A percentile compares a stretch with the other conserved stretches of the same genome.
Evolutionary conservation across 805 yeast species (phyloP).

Genomic region (Zygosaccharomyces gambellarensis): DNA sequence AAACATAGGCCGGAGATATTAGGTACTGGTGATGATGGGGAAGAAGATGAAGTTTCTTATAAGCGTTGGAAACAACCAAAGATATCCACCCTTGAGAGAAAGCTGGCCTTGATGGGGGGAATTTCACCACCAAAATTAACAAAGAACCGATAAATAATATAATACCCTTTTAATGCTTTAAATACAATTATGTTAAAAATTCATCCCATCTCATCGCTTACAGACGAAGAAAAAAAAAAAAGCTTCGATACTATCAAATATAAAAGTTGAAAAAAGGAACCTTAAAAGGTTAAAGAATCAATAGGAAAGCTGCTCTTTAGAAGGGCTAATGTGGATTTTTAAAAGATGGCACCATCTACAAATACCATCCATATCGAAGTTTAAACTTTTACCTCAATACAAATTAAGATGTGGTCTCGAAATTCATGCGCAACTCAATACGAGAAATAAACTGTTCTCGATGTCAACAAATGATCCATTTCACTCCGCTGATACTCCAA

Average conservation of each 20-base stretch:
- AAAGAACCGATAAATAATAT: not conserved
- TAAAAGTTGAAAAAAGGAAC: not conserved
- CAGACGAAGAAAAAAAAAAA: not conserved
- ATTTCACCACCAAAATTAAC: not conserved
- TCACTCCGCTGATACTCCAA: slow-evolving; percentile 49
- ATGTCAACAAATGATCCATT: slow-evolving; percentile 45
- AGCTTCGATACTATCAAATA: not conserved
- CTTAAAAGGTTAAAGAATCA: not conserved
- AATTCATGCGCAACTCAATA: slow-evolving; percentile 83
- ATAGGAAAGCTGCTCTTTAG: not conserved
- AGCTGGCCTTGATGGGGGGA: not conserved
- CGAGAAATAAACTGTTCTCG: slow-evolving; percentile 74
- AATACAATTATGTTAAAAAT: not conserved
- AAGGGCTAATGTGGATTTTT: not conserved
- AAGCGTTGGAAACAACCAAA: not conserved
- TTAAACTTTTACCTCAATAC: slow-evolving; percentile 19
- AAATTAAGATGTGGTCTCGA: slow-evolving; percentile 81
- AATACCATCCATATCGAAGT: slow-evolving; percentile 3
- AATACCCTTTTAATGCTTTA: not conserved
- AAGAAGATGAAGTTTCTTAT: not conserved
- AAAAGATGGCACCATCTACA: slow-evolving; percentile 5
- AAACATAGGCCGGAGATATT: not conserved
- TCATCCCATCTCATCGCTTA: not conserved
- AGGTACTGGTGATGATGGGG: not conserved
- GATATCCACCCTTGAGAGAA: slow-evolving; percentile 1